phyloP scores from a whole-genome alignment of 176 grass and related monocot genomes.

The Thinopyrum elongatum region DNA sequence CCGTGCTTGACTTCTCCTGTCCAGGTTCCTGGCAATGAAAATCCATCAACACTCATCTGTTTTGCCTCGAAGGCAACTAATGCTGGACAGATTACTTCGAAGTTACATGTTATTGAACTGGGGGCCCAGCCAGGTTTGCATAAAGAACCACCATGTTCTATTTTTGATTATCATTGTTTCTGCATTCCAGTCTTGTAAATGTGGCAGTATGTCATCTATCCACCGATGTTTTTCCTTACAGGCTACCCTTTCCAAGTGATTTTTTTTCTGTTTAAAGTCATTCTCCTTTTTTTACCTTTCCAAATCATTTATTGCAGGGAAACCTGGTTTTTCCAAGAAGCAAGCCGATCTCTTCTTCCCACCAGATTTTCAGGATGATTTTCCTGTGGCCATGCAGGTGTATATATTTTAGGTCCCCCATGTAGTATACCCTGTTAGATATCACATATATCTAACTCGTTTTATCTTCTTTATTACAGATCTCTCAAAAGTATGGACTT shows the following conservation, averaged over 20 bases:
- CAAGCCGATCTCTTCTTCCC: constrained; percentile 96
- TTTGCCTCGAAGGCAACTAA: constrained; percentile 91
- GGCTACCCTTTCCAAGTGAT: background rate
- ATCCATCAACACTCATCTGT: constrained; percentile 83
- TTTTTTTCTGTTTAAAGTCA: background rate
- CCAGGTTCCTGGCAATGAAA: constrained; percentile 92
- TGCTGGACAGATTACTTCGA: constrained; percentile 87
- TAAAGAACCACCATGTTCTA: background rate
- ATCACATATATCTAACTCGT: constrained; percentile 20
- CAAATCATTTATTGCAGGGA: constrained; percentile 45
- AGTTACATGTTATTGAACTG: constrained; percentile 95
- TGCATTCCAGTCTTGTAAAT: background rate
- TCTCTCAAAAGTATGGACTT: constrained; percentile 96
- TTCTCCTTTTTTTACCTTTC: background rate
- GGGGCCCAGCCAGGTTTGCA: constrained; percentile 84
- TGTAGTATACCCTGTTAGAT: background rate
- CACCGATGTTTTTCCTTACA: background rate
- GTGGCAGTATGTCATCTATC: background rate
- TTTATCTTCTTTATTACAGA: constrained; percentile 46
- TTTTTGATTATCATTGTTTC: background rate
- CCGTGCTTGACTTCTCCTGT: background rate
- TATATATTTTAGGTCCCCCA: background rate
- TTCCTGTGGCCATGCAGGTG: constrained; percentile 99
- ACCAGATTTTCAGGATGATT: constrained; percentile 96
- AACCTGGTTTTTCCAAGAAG: constrained; percentile 94